Evolutionary conservation across 2,329 filamentous ascomycete genomes (phyloP).

Genomic region (Aspergillus oerlinghausenensis): DNA sequence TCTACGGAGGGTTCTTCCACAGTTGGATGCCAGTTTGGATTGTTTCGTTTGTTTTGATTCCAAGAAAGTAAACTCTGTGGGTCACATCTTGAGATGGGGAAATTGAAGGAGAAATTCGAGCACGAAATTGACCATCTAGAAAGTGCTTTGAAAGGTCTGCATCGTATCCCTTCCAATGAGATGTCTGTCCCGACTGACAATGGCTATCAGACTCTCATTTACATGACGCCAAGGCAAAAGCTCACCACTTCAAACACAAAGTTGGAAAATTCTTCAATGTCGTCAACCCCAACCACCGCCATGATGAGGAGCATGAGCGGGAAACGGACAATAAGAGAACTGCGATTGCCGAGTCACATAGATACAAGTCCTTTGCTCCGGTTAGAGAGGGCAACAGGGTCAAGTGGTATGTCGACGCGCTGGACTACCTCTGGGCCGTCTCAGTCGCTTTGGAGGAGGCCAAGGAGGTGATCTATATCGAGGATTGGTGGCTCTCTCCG

Average conservation of each 20-base stretch:
- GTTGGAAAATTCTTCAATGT: constrained; percentile 62
- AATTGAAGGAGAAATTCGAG: constrained; percentile 21
- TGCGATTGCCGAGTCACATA: constrained; percentile 66
- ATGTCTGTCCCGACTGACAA: constrained; percentile 1
- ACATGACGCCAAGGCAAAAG: constrained; percentile 46
- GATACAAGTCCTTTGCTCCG: constrained; percentile 88
- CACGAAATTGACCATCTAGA: constrained; percentile 19
- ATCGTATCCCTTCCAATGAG: neutral
- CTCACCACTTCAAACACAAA: constrained; percentile 57
- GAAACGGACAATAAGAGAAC: constrained; percentile 75
- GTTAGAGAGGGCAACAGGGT: constrained; percentile 77
- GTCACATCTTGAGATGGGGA: constrained; percentile 18
- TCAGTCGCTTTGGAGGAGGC: constrained; percentile 85
- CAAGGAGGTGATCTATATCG: constrained; percentile 91
- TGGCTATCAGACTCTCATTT: constrained; percentile 29
- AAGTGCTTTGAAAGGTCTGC: constrained; percentile 24
- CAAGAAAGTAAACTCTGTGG: neutral
- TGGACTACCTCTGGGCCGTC: constrained; percentile 94
- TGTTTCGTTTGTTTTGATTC: neutral
- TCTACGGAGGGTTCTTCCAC: neutral
- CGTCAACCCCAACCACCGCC: constrained; percentile 83
- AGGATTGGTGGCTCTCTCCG: constrained; percentile 94
- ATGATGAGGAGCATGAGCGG: constrained; percentile 90
- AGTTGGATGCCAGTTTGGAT: neutral
- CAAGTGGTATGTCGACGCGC: constrained; percentile 96